Conservation (phyloP, 495 filamentous ascomycete species). For the Saxophila tyrrhenica region DNA sequence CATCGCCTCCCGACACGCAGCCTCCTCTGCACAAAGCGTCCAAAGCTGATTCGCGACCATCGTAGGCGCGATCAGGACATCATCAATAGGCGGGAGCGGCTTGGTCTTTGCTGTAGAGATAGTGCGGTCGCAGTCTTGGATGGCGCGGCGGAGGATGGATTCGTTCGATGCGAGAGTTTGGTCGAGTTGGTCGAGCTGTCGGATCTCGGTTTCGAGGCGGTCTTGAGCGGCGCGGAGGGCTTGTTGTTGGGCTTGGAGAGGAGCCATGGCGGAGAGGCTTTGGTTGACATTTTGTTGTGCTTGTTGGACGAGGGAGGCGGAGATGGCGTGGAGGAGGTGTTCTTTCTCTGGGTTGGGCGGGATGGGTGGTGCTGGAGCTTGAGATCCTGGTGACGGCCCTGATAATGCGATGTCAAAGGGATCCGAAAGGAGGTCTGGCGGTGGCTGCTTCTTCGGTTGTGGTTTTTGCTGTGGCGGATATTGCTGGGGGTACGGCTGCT, state of each 20-base stretch:
- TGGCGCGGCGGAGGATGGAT: conserved; percentile 58
- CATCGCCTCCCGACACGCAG: conserved; percentile 70
- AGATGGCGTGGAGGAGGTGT: conserved; percentile 67
- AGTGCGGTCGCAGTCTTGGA: conserved; percentile 67
- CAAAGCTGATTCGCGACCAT: conserved; percentile 90
- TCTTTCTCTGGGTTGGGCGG: conserved; percentile 97
- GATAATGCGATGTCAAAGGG: conserved; percentile 58
- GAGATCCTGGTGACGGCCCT: conserved; percentile 9
- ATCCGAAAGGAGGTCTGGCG: conserved; percentile 59
- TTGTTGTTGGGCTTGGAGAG: conserved; percentile 65
- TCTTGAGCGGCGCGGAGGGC: conserved; percentile 59
- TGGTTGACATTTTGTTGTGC: conserved; percentile 52
- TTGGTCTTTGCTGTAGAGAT: conserved; percentile 52
- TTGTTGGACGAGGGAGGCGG: conserved; percentile 51
- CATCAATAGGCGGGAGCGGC: conserved; percentile 60
- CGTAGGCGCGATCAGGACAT: conserved; percentile 83
- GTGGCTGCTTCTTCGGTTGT: conserved; percentile 30
- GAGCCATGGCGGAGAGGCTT: conserved; percentile 56
- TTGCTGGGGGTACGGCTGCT: conserved; percentile 4
- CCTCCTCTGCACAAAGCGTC: conserved; percentile 72
- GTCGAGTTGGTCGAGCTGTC: conserved; percentile 55
- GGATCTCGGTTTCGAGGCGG: conserved; percentile 58
- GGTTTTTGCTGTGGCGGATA: conserved; percentile 1
- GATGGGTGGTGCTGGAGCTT: conserved; percentile 60
- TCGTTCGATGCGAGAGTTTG: conserved; percentile 65